Evolutionary conservation across 2,329 filamentous ascomycete genomes (phyloP).

Genomic region (Sporothrix mexicana): DNA sequence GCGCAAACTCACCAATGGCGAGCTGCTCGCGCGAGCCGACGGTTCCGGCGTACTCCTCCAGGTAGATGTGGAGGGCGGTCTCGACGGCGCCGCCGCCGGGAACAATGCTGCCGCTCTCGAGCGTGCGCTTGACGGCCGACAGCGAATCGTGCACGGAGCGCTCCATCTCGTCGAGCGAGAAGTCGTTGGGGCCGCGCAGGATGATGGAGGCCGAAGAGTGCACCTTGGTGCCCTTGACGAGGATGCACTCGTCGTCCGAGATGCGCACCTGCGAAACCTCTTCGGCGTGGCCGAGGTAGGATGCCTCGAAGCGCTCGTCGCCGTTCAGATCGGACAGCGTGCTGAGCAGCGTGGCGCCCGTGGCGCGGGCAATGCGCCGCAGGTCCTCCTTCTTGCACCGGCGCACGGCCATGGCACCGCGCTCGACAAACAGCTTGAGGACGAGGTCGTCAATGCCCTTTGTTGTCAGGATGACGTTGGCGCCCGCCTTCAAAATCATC

Average conservation of each 20-base stretch:
- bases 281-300: slow-evolving; percentile 87
- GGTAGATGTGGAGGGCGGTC: slow-evolving; percentile 98
- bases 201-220: slow-evolving; percentile 96
- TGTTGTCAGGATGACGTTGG: slow-evolving; percentile 94
- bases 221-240: slow-evolving; percentile 93
- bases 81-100: slow-evolving; percentile 96
- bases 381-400: slow-evolving; percentile 99
- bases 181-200: slow-evolving; percentile 93
- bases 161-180: slow-evolving; percentile 98
- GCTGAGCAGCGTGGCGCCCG: slow-evolving; percentile 89
- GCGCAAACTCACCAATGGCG: slow-evolving; percentile 95
- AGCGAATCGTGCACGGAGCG: slow-evolving; percentile 96
- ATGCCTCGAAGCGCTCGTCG: slow-evolving; percentile 93
- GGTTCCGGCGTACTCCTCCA: slow-evolving; percentile 97
- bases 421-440: slow-evolving; percentile 92
- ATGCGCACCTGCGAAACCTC: slow-evolving; percentile 98
- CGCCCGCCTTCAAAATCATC: slow-evolving; percentile 96
- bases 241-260: slow-evolving; percentile 97
- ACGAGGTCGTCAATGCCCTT: slow-evolving; percentile 98
- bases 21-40: slow-evolving; percentile 97
- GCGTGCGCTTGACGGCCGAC: slow-evolving; percentile 93
- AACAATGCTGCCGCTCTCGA: slow-evolving; percentile 96
- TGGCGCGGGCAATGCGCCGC: slow-evolving; percentile 92
- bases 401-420: slow-evolving; percentile 91
- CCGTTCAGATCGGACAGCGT: slow-evolving; percentile 96